phyloP scores from a whole-genome alignment of 2,329 filamentous ascomycete genomes.

The Ascosphaera pollenicola region DNA sequence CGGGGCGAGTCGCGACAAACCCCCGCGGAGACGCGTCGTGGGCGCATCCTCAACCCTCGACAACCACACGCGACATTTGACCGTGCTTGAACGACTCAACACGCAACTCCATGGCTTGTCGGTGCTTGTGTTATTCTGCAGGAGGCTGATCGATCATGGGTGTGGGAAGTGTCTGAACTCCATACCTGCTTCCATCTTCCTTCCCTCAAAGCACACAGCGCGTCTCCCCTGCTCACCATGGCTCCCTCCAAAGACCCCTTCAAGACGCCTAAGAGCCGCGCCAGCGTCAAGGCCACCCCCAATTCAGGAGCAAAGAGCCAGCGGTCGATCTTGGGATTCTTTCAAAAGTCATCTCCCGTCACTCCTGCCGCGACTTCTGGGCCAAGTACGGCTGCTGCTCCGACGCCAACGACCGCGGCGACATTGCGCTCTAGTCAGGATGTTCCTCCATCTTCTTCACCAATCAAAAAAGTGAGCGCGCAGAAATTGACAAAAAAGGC shows the following conservation, averaged over 20 bases:
- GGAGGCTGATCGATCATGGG: too few species aligned
- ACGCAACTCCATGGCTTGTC: too few species aligned
- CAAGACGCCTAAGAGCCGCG: neutral
- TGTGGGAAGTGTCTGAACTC: too few species aligned
- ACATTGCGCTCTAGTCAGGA: neutral
- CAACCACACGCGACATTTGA: too few species aligned
- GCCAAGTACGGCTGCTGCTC: conserved; percentile 7
- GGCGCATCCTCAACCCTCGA: too few species aligned
- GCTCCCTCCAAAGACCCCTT: conserved; percentile 3
- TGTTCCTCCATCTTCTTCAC: neutral
- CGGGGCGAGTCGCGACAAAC: too few species aligned
- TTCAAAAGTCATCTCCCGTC: conserved; percentile 35
- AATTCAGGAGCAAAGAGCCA: conserved; percentile 35
- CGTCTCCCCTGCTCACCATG: conserved; percentile 11
- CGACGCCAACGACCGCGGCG: neutral
- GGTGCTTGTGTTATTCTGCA: too few species aligned
- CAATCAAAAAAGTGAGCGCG: conserved; percentile 1
- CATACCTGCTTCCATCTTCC: too few species aligned
- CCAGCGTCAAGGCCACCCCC: conserved; percentile 17
- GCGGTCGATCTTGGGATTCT: conserved; percentile 59
- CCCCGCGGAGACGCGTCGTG: too few species aligned
- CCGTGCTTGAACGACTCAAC: too few species aligned
- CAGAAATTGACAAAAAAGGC: neutral
- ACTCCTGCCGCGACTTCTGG: conserved; percentile 13
- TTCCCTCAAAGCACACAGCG: neutral